Base-by-base conservation (phyloP, 2,329 filamentous ascomycete species). In the Verticillium albo-atrum region DNA sequence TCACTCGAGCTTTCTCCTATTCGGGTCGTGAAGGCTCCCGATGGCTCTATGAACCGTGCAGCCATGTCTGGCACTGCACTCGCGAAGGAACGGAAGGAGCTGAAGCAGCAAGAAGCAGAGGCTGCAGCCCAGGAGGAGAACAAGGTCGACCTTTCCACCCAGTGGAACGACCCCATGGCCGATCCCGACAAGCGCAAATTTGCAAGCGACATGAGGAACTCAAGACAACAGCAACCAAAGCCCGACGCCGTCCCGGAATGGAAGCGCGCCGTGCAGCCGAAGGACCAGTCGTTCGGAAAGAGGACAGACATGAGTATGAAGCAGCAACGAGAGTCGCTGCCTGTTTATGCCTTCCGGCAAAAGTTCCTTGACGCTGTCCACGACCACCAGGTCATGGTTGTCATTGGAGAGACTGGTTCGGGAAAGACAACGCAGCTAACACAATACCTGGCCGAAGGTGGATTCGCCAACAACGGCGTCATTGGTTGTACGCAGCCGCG, bases 91-190 rank as follows among this genome's bases (percentile, higher is more conserved):
- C 83, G 95, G 57, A 88, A 92, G 71, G 95, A 99, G 61, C 68
- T 97, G 65, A 87, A 91, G 62, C 91, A 97, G 68, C 90, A 96
- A 70, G 94, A 99, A 74, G 87, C 86, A 0, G 90, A 96, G 61
- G 92, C 75, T 78, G 90, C 76, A 77, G 79, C 79, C 2, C 89
- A 92, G 25, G 87, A 95, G 62, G 87, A 91, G 64, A 83, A 87
- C 0, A 89, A 92, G 68, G 89, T 95, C 32, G 92, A 98, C 68
- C 79, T 99, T 3, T 87, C 89, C 57, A 87, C 91, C 14, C 92
- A 97, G 73, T 99, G 96, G 96, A 90, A 97, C 60, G 95, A 99
- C 72, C 95, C 95, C 0, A 97, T 99, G 93, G 89, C 92, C 15
- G 86, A 88, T 26, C 89, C 91, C 2, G 90, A 95, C 64, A 86